phyloP scores from a whole-genome alignment of 2,329 filamentous ascomycete genomes.

The Metarhizium sp. region DNA sequence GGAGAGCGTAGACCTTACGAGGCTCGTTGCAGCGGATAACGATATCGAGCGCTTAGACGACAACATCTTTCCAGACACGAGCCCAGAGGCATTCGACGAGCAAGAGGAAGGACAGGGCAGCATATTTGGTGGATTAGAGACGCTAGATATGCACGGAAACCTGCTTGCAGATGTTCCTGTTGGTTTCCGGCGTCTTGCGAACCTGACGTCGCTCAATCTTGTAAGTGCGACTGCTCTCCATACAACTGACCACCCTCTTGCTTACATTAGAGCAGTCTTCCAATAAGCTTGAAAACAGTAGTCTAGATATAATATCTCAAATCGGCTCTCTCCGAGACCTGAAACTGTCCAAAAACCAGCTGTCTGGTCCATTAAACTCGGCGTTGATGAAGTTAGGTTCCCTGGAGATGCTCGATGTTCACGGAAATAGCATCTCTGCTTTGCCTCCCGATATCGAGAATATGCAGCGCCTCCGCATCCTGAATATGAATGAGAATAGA shows the following conservation, averaged over 20 bases:
- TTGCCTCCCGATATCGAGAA: conserved; percentile 60
- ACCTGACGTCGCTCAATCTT: conserved; percentile 74
- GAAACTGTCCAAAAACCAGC: conserved; percentile 67
- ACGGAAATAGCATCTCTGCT: conserved; percentile 65
- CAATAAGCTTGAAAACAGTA: conserved; percentile 67
- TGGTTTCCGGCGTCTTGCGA: conserved; percentile 63
- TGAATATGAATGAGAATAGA: conserved; percentile 75
- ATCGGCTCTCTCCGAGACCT: conserved; percentile 67
- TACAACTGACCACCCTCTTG: background rate
- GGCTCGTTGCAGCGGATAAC: conserved; percentile 83
- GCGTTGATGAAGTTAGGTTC: conserved; percentile 55
- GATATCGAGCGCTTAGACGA: conserved; percentile 69
- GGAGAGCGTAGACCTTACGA: conserved; percentile 78
- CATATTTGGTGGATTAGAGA: conserved; percentile 75
- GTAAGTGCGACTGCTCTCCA: conserved; percentile 34
- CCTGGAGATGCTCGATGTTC: conserved; percentile 74
- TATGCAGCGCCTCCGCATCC: conserved; percentile 58
- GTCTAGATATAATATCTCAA: conserved; percentile 64
- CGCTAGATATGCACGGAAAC: conserved; percentile 82
- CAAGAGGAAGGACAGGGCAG: conserved; percentile 60
- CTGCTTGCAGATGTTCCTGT: conserved; percentile 60
- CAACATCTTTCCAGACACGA: conserved; percentile 66
- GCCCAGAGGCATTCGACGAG: conserved; percentile 45
- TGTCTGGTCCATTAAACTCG: conserved; percentile 58
- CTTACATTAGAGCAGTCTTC: conserved; percentile 48